Evolutionary conservation across 106 monocot species (phyloP).

Genomic region (Agapanthus africanus): DNA sequence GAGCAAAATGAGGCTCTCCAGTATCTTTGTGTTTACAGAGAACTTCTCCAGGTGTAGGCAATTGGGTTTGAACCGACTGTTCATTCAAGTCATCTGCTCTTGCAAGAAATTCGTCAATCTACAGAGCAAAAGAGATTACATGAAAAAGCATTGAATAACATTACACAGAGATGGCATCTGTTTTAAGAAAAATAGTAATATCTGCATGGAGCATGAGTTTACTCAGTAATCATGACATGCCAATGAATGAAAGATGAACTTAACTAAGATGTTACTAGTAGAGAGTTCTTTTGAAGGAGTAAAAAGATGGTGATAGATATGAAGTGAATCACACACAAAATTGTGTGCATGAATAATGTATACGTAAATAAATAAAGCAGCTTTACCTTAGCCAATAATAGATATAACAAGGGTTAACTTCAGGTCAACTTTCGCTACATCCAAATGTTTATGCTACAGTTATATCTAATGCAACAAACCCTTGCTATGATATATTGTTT

Average conservation of each 20-base stretch:
- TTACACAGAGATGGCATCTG: neutral
- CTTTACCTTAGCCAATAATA: neutral
- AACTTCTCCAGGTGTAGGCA: constrained; percentile 37
- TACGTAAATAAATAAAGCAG: neutral
- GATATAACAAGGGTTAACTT: neutral
- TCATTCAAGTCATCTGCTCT: constrained; percentile 45
- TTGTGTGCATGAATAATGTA: no score
- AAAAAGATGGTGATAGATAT: no score
- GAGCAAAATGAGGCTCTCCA: constrained; percentile 59
- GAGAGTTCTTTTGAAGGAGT: no score
- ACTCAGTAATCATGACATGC: no score
- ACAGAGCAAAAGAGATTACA: constrained; percentile 4
- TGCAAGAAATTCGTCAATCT: constrained; percentile 80
- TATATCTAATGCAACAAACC: no score
- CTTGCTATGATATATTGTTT: no score
- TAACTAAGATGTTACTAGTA: no score
- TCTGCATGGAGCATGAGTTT: no score
- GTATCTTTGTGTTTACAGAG: constrained; percentile 73
- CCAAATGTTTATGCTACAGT: neutral
- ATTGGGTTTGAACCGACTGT: constrained; percentile 18
- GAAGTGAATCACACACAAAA: no score
- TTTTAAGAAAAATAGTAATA: no score
- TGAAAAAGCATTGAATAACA: neutral
- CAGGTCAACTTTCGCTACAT: neutral
- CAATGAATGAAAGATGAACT: no score